A percentile compares a stretch with the other conserved stretches of the same genome.
Conservation (phyloP, 176 grass and related monocot species). For the Musa schizocarpa region DNA sequence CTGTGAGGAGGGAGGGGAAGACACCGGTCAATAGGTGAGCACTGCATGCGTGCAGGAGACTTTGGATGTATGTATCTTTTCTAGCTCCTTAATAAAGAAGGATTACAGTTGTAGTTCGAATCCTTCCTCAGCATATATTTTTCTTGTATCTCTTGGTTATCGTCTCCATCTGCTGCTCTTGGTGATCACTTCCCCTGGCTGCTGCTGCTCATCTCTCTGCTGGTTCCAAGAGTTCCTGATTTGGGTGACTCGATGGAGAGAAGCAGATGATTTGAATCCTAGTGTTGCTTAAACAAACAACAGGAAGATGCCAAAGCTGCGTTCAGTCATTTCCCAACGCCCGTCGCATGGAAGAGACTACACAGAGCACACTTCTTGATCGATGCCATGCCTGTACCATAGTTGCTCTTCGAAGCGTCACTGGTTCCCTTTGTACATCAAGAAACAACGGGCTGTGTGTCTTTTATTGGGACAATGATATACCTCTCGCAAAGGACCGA, state of each 20-base stretch:
- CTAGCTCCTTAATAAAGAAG: too few relatives aligned
- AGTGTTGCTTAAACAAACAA: conserved; percentile 8
- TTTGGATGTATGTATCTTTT: too few relatives aligned
- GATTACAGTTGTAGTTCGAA: too few relatives aligned
- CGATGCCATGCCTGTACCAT: background rate
- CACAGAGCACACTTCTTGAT: background rate
- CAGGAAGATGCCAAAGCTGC: conserved; percentile 24
- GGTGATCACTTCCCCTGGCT: too few relatives aligned
- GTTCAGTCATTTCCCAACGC: conserved; percentile 19
- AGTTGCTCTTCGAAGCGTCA: background rate
- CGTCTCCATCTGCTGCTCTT: too few relatives aligned
- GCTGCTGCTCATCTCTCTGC: too few relatives aligned
- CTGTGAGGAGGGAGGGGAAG: background rate
- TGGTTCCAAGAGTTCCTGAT: too few relatives aligned
- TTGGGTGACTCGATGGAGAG: too few relatives aligned
- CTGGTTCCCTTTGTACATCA: background rate
- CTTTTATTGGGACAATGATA: background rate
- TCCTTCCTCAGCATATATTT: too few relatives aligned
- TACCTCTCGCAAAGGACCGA: background rate
- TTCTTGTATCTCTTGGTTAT: too few relatives aligned
- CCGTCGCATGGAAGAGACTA: background rate
- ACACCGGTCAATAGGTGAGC: conserved; percentile 6
- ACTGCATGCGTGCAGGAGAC: too few relatives aligned
- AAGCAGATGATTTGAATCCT: background rate
- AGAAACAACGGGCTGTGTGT: background rate